phyloP scores from a whole-genome alignment of 352 stramenopile genomes.

The Pythium oligandrum region DNA sequence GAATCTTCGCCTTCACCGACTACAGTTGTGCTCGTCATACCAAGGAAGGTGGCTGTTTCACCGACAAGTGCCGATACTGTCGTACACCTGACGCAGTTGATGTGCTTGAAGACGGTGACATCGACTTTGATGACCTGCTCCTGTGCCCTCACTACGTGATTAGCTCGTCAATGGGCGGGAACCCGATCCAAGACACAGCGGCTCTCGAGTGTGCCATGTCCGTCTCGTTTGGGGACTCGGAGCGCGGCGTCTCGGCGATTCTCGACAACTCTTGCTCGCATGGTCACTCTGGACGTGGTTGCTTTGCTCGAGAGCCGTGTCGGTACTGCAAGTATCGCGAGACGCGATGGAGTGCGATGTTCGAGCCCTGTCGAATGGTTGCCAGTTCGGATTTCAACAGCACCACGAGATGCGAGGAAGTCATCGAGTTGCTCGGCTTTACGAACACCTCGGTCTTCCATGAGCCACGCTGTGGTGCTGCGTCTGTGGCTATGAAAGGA shows the following conservation, averaged over 20 bases:
- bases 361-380: slow-evolving; percentile 3
- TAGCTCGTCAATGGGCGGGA: slow-evolving; percentile 6
- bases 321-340: slow-evolving; percentile 19
- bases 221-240: slow-evolving; percentile 11
- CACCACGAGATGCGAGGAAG: slow-evolving; percentile 1
- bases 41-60: slow-evolving; percentile 7
- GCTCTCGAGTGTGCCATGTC: neutral
- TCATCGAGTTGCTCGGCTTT: slow-evolving; percentile 1
- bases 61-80: slow-evolving; percentile 12
- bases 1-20: slow-evolving; percentile 14
- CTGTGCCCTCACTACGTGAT: slow-evolving; percentile 10
- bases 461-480: slow-evolving; percentile 9
- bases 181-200: neutral
- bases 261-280: slow-evolving; percentile 2
- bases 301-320: slow-evolving; percentile 15
- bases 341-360: slow-evolving; percentile 1
- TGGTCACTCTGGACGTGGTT: slow-evolving; percentile 1
- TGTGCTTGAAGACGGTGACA: slow-evolving; percentile 1
- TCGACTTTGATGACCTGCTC: slow-evolving; percentile 2
- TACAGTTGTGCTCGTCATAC: neutral
- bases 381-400: neutral
- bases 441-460: slow-evolving; percentile 1
- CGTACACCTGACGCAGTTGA: slow-evolving; percentile 7
- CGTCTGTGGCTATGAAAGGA: neutral
- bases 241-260: slow-evolving; percentile 14